A percentile compares a stretch with the other conserved stretches of the same genome.
Conservation (phyloP, 257 asterid genomes). For the Forsythia viridissima region DNA sequence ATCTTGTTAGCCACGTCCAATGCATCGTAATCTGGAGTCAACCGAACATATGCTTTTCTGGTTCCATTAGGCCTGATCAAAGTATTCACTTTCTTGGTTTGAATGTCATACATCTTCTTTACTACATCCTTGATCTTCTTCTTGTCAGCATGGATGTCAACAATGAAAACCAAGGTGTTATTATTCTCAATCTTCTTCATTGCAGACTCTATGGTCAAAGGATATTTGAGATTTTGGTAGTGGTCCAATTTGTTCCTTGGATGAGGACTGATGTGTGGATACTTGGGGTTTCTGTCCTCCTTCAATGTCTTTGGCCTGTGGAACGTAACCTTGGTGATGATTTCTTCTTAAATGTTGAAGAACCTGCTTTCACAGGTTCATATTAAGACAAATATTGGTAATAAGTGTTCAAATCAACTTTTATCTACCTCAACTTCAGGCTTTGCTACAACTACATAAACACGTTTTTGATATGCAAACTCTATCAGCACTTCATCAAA, state of each 20-base stretch:
- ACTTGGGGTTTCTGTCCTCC: constrained; percentile 33
- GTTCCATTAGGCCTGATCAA: constrained; percentile 33
- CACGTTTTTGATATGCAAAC: constrained; percentile 83
- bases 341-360: constrained; percentile 22
- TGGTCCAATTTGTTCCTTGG: constrained; percentile 33
- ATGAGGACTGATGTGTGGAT: constrained; percentile 31
- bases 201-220: constrained; percentile 31
- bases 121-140: constrained; percentile 31
- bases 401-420: constrained; percentile 7
- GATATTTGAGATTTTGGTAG: constrained; percentile 30
- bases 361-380: constrained; percentile 24
- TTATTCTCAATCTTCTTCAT: constrained; percentile 39
- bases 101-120: constrained; percentile 35
- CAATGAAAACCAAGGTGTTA: constrained; percentile 35
- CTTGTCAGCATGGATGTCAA: constrained; percentile 34
- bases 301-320: constrained; percentile 32
- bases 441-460: constrained; percentile 91
- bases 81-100: constrained; percentile 36
- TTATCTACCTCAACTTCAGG: constrained; percentile 85
- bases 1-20: constrained; percentile 35
- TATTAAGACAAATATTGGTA: constrained; percentile 11
- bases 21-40: constrained; percentile 30
- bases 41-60: constrained; percentile 26
- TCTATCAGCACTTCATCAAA: constrained; percentile 88
- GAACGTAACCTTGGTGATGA: constrained; percentile 31